Evolutionary conservation across 2,329 filamentous ascomycete genomes (phyloP).

Genomic region (Clonostachys rosea): DNA sequence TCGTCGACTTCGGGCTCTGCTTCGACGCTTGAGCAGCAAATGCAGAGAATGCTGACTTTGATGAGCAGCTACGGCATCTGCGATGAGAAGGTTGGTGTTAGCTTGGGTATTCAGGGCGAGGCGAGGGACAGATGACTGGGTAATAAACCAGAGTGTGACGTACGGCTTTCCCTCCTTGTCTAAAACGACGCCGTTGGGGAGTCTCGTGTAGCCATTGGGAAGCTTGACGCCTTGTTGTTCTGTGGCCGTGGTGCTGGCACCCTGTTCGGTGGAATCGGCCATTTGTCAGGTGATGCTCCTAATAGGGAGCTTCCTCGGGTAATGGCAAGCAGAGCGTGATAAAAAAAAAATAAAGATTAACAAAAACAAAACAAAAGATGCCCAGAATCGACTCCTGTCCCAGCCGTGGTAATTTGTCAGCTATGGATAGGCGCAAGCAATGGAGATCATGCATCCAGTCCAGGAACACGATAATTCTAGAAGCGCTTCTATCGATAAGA

Average conservation of each 20-base stretch:
- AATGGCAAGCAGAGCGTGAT: background rate
- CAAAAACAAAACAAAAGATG: background rate
- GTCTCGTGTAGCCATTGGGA: conserved; percentile 33
- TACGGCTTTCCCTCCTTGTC: conserved; percentile 84
- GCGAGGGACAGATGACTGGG: too few species aligned
- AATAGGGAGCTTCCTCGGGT: too few species aligned
- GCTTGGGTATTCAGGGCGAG: too few species aligned
- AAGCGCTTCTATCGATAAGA: background rate
- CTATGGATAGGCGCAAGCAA: background rate
- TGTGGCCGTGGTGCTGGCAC: background rate
- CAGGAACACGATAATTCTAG: background rate
- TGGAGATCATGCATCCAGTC: too few species aligned
- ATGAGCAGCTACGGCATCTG: conserved; percentile 26
- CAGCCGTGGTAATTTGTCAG: background rate
- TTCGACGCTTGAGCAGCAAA: conserved; percentile 17
- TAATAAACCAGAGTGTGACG: conserved; percentile 22
- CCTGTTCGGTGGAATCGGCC: too few species aligned
- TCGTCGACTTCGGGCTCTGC: conserved; percentile 17
- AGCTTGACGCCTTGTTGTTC: background rate
- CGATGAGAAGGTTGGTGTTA: background rate
- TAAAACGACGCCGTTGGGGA: conserved; percentile 69
- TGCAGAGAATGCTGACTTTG: conserved; percentile 18
- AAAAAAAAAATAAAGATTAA: background rate
- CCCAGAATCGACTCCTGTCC: background rate
- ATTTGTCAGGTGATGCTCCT: too few species aligned